Evolutionary conservation across 106 monocot genomes (phyloP), one percentile per base, ranked within the genome.

Genomic region (Apostasia shenzhenica): DNA sequence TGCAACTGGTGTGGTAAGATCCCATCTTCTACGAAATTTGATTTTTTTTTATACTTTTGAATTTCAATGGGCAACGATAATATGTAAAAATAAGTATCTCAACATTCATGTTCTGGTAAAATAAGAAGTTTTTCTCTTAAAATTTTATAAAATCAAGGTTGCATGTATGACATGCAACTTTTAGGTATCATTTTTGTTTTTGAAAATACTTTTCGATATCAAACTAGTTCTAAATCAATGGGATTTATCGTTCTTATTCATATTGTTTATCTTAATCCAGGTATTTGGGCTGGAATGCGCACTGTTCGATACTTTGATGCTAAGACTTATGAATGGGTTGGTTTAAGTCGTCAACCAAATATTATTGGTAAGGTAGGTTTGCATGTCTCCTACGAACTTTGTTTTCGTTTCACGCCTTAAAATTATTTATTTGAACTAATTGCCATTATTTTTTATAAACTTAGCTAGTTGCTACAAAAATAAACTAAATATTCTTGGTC

Each of bases 321-420:
- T 14, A 97, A 92, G 73, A 92, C 95, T 39, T 97, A 97, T 71
- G 86, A 92, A 67, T 97, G 95, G 95, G 95, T 97, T 79, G 92
- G 95, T 61, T 61, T 97, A 79, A 97, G 95, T 51, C 89, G 86
- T 39, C 95, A 97, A 57, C 95, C 95, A 41, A 97, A 87, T 77
- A 92, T 97, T 66, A 82, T 92, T 73, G 86, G 86, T 86, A 97
- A 97, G 92, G 95, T 92, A 87, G 75, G 85, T 76, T 70, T n/a
- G 26, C 26, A 26, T 26, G 26, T 26, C 26, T 26, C 26, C 26
- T 26, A 26, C 26, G 0, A 26, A 26, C 26, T 26, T 26, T 26
- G 26, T 26, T 26, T 26, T 26, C 26, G 26, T 26, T 26, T 26
- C 26, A 26, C 26, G 26, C 26, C 26, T 26, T 26, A 0, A 26